Evolutionary conservation across 768 basidiomycete species (phyloP), one percentile per base, ranked within the genome.

Genomic region (Rhodotorula diobovata): DNA sequence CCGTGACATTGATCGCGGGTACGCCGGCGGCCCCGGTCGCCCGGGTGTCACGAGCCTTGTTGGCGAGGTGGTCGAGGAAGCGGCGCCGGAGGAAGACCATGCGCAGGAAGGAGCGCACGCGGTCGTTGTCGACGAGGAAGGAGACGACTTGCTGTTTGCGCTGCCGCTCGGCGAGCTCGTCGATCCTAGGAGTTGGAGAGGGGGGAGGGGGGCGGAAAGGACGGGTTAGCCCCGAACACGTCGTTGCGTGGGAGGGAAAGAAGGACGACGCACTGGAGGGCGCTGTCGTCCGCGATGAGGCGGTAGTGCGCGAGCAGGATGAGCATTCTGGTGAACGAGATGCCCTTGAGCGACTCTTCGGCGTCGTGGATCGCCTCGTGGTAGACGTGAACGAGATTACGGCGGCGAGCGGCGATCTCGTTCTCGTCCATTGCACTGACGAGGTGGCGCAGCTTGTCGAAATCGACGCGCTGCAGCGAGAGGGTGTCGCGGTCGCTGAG

Each of bases 281-380:
- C 94, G 41, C 92, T 90, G 37, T 86, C 86, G 80, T 96, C 93
- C 61, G 91, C 85, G 72, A 97, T 92, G 62, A 98, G 82, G 80
- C 91, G 93, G 82, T 97, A 88, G 79, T 96, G 95, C 2, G 91
- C 89, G 51, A 98, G 82, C 10, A 97, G 81, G 45, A 90, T 79
- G 6, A 98, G 84, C 90, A 95, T 95, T 56, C 87, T 86, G 1
- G 88, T 90, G 83, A 97, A 97, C 34, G 91, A 90, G 70, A 98
- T 91, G 16, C 93, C 93, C 62, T 86, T 84, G 2, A 87, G 87
- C 43, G 84, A 85, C 70, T 89, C 85, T 71, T 88, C 87, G 7
- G 87, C 85, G 15, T 72, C 70, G 37, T 63, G n/a, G 74, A 82
- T 83, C 4, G 94, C 93, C 82, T 97, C 95, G 77, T 95, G 89